Evolutionary conservation across 768 basidiomycete genomes (phyloP), one percentile per base, ranked within the genome.

Genomic region (Solioccasus polychromus): DNA sequence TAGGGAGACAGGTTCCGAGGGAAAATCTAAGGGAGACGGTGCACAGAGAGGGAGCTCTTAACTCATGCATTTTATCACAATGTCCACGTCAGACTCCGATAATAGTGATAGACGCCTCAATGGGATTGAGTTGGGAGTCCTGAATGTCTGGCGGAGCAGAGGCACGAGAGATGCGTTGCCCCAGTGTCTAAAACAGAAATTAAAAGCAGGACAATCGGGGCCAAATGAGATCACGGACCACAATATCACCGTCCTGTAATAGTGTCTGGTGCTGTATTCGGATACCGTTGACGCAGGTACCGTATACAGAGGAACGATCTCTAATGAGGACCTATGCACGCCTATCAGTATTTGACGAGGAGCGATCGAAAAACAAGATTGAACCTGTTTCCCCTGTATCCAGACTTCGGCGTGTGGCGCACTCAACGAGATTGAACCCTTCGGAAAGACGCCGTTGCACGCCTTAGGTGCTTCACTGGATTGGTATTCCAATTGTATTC

Each of bases 261-360:
- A 61, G 45, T 1, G 66, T 71, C 34, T 63, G 66, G 15, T 67
- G 57, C 17, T 61, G 62, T 49, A 77, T 66, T 49, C 64, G 68
- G 44, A 63, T 45, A 24, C 71, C 71, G 46, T 78, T 79, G 39
- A 79, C 62, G 50, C 65, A 74, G 25, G 77, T 79, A 10, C 77
- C 76, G 42, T 75, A 72, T 7, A 69, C 53, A 6, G 75, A 69
- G 15, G 70, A 68, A 35, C 74, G 64, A 55, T 79, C 77, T 30
- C 70, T 69, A 43, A 79, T 70, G 44, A 68, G 71, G 14, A 76
- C 57, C 77, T 79, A 47, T 14, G 14, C 34, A 29, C 11, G 19
- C 24, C 32, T 20, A 15, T 64, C 29, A 63, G 42, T 17, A 25
- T 44, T 32, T 8, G 19, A 35, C 18, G n/a, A 24, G 29, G 30